Conservation (phyloP, 2,329 filamentous ascomycete species). For the Blumeria hordei region DNA sequence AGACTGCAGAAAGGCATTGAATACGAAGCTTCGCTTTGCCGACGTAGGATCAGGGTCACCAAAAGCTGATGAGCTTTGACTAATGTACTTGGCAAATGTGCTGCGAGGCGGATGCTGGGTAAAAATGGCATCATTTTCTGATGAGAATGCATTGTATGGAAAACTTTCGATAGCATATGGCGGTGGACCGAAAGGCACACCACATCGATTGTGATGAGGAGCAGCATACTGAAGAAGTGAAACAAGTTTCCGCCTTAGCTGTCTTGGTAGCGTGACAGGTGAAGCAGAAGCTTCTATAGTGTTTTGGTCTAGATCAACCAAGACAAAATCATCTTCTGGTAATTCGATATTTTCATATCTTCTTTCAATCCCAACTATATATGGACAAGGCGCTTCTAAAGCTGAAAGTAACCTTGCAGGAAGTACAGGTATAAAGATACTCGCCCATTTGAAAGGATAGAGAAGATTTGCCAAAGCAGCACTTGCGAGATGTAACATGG, state of each 20-base stretch:
- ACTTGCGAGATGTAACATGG: constrained; percentile 85
- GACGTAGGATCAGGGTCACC: constrained; percentile 29
- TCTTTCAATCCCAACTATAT: constrained; percentile 87
- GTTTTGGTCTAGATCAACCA: constrained; percentile 83
- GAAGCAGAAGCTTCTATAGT: constrained; percentile 63
- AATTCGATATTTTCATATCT: constrained; percentile 69
- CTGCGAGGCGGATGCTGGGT: constrained; percentile 43
- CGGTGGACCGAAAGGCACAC: constrained; percentile 69
- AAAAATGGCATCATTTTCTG: constrained; percentile 64
- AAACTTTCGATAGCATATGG: constrained; percentile 84
- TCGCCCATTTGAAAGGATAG: constrained; percentile 81
- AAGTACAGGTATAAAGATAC: constrained; percentile 79
- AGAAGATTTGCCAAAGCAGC: constrained; percentile 66
- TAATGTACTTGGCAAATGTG: constrained; percentile 63
- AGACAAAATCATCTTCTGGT: constrained; percentile 83
- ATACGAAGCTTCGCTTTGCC: constrained; percentile 39
- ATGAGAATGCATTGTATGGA: constrained; percentile 72
- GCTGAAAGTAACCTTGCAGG: constrained; percentile 73
- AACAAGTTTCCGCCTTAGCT: constrained; percentile 71
- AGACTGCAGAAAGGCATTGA: constrained; percentile 75
- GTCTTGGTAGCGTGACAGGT: constrained; percentile 59
- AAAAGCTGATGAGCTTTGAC: constrained; percentile 74
- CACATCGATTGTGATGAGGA: constrained; percentile 67
- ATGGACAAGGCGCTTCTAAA: constrained; percentile 83
- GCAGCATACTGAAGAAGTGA: constrained; percentile 75